Base-by-base conservation (phyloP, 192 early-diverging fungal species). In the Backusella luteola region DNA sequence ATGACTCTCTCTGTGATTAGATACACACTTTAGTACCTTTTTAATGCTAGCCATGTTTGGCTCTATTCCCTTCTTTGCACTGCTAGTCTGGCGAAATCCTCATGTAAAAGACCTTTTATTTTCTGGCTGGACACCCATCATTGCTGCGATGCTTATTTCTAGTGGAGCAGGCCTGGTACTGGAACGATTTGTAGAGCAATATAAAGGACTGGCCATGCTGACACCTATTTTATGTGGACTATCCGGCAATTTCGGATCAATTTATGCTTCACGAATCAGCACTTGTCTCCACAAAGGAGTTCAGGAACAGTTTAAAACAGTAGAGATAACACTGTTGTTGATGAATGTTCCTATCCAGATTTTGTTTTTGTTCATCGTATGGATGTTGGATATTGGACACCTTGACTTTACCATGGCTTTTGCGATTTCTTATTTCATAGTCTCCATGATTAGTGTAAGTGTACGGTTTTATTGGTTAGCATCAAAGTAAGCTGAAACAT, bases 201-300 rank as follows among this genome's bases (percentile, higher is more conserved):
- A 85, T 68, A 81, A 83, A 34, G 92, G 90, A 6, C 79, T 93
- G 39, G 92, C 92, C 12, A 71, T 93, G 71, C 74, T 93, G 34
- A 86, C 90, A 3, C 92, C 92, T 23, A 88, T 93, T 6, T 69
- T 93, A 67, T 90, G 90, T 73, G 92, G 84, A 17, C 26, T 94
- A 14, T 85, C 88, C 29, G 94, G 94, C 34, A 95, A 95, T 69
- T 84, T 95, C n/a, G 92, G 89, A 35, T 92, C 94, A 6, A 91
- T 95, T 17, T 94, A 91, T 69, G 91, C 91, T 0, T 92, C 91
- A 38, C 85, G 94, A 7, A 89, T 95, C 34, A 93, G 91, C 9
- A 94, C 94, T 6, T 86, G 89, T n/a, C 80, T 95, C 32, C 94
- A 95, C 56, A 77, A 82, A 11, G 86, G 81, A 29, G 77, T 69